A percentile compares a stretch with the other conserved stretches of the same genome.
phyloP scores from a whole-genome alignment of 495 filamentous ascomycete species.

The Zalerion maritima region DNA sequence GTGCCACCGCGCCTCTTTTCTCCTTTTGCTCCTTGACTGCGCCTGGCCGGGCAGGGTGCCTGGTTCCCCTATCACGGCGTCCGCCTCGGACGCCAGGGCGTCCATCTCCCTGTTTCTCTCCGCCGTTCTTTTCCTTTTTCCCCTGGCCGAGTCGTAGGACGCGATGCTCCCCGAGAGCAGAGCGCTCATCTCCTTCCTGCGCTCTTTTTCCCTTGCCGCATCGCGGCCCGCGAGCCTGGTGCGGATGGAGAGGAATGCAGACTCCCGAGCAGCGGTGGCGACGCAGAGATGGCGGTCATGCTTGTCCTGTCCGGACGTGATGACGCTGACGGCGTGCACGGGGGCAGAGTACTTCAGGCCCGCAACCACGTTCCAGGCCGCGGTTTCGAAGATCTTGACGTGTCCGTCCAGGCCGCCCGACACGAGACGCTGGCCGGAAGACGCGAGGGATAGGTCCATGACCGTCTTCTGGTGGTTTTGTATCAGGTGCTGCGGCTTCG shows the following conservation, averaged over 20 bases:
- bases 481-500: slow-evolving; percentile 69
- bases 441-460: slow-evolving; percentile 64
- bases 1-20: slow-evolving; percentile 65
- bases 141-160: slow-evolving; percentile 48
- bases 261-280: slow-evolving; percentile 72
- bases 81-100: slow-evolving; percentile 69
- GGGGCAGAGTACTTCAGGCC: slow-evolving; percentile 86
- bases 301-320: slow-evolving; percentile 52
- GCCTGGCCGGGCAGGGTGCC: slow-evolving; percentile 19
- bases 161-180: slow-evolving; percentile 63
- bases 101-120: slow-evolving; percentile 66
- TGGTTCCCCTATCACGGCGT: slow-evolving; percentile 72
- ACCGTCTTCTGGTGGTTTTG: slow-evolving; percentile 97
- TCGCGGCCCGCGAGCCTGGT: slow-evolving; percentile 75
- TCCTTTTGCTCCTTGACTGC: slow-evolving; percentile 30
- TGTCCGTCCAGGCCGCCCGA: slow-evolving; percentile 86
- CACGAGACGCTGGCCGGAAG: slow-evolving; percentile 62
- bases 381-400: slow-evolving; percentile 89
- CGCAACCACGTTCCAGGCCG: slow-evolving; percentile 80
- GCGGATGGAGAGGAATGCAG: slow-evolving; percentile 72
- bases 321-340: slow-evolving; percentile 65
- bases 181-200: slow-evolving; percentile 74
- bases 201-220: slow-evolving; percentile 52
- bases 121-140: slow-evolving; percentile 51
- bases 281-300: slow-evolving; percentile 83